Conservation (phyloP, 2,329 filamentous ascomycete genomes). For the Cadophora luteo-olivacea region DNA sequence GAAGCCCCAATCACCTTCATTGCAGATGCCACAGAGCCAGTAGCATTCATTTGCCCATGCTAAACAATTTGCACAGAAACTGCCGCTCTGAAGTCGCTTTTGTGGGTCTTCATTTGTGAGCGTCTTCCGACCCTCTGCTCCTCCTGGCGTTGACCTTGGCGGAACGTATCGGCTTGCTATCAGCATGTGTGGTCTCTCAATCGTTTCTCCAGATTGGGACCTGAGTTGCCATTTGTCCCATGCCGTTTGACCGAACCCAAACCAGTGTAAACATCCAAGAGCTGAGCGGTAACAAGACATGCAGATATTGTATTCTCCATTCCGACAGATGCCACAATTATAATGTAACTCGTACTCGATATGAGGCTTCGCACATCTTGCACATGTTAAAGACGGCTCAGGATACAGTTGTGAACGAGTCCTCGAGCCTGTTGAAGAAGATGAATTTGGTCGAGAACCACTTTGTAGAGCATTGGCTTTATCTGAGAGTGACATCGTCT, state of each 20-base stretch:
- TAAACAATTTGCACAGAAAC: constrained; percentile 82
- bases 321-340: constrained; percentile 74
- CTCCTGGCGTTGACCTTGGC: constrained; percentile 56
- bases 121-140: constrained; percentile 61
- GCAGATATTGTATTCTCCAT: constrained; percentile 81
- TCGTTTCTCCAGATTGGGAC: constrained; percentile 43
- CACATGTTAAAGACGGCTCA: constrained; percentile 78
- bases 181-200: constrained; percentile 62
- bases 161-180: constrained; percentile 62
- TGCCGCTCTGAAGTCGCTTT: constrained; percentile 74
- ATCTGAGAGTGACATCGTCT: constrained; percentile 37
- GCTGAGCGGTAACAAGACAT: constrained; percentile 78
- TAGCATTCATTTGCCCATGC: constrained; percentile 81
- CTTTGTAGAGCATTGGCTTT: constrained; percentile 41
- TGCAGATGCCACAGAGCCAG: constrained; percentile 88
- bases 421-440: constrained; percentile 41
- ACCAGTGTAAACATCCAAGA: constrained; percentile 85
- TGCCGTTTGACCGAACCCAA: constrained; percentile 81
- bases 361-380: constrained; percentile 70
- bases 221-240: constrained; percentile 69
- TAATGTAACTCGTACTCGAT: constrained; percentile 91
- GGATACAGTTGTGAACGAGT: constrained; percentile 55
- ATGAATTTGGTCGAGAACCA: constrained; percentile 42
- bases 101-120: constrained; percentile 72
- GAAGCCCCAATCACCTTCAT: constrained; percentile 93